phyloP scores from a whole-genome alignment of 495 filamentous ascomycete species.

The Penicillium desertorum region DNA sequence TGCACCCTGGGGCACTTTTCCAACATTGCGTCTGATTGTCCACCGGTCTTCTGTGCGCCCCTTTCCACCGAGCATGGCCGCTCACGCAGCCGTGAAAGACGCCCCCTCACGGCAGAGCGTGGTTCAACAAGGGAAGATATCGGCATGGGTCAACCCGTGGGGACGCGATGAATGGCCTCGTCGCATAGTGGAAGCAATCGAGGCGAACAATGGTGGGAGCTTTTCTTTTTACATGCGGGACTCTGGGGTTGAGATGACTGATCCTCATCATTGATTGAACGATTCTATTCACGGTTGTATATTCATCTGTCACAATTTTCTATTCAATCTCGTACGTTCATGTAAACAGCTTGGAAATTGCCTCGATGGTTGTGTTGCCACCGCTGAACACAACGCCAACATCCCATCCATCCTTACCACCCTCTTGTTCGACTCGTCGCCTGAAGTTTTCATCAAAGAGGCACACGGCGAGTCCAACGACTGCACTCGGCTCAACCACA shows the following conservation, averaged over 20 bases:
- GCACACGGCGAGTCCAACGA: slow-evolving; percentile 78
- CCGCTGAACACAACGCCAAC: slow-evolving; percentile 84
- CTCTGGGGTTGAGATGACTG: slow-evolving; percentile 22
- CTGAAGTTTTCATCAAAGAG: slow-evolving; percentile 86
- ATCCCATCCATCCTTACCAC: slow-evolving; percentile 76
- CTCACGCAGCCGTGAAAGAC: slow-evolving; percentile 56
- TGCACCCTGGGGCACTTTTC: slow-evolving; percentile 48
- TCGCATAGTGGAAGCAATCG: slow-evolving; percentile 33
- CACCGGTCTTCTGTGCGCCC: slow-evolving; percentile 44
- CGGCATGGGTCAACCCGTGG: slow-evolving; percentile 48
- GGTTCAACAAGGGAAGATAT: slow-evolving; percentile 42
- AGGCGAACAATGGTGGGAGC: slow-evolving; percentile 30
- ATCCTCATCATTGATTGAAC: slow-evolving; percentile 11
- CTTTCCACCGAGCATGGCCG: slow-evolving; percentile 55
- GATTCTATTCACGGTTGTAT: background rate
- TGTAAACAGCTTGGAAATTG: slow-evolving; percentile 50
- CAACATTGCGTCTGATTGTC: slow-evolving; percentile 48
- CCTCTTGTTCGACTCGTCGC: slow-evolving; percentile 64
- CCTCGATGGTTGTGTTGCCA: slow-evolving; percentile 86
- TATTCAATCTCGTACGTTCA: slow-evolving; percentile 18
- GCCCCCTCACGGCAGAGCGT: slow-evolving; percentile 44
- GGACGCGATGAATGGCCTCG: slow-evolving; percentile 46
- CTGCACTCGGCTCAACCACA: slow-evolving; percentile 86
- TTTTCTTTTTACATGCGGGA: slow-evolving; percentile 33
- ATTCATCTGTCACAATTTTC: background rate